These are phyloP conservation scores for Paulownia fortunei DNA, from an alignment of 257 asterid genomes.

Conservation along the genomic window DNA sequence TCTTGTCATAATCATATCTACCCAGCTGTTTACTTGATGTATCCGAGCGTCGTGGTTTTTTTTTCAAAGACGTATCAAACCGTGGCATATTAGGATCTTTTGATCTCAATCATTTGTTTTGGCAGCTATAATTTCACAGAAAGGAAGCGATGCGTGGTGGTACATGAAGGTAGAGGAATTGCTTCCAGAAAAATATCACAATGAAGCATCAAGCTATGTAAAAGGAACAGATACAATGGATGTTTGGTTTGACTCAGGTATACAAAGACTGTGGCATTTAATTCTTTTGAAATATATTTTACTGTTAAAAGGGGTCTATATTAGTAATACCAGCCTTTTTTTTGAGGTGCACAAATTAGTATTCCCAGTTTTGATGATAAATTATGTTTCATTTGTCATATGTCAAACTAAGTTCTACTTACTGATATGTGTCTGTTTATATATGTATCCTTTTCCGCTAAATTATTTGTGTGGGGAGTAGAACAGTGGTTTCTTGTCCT, in stretches of 20 bases:
- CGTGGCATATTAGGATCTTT: conserved; percentile 11
- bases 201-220: conserved; percentile 70
- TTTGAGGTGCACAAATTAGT: background rate
- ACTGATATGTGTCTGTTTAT: background rate
- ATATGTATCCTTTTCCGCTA: background rate
- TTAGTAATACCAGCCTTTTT: conserved; percentile 13
- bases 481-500: background rate
- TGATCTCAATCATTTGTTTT: conserved; percentile 29
- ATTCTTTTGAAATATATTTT: background rate
- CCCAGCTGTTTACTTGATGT: background rate
- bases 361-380: conserved; percentile 4
- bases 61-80: background rate
- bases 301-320: background rate
- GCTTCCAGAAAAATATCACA: conserved; percentile 86
- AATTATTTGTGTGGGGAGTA: background rate
- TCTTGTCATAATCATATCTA: background rate
- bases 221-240: conserved; percentile 98
- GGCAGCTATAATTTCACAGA: conserved; percentile 88
- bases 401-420: background rate
- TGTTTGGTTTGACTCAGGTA: conserved; percentile 99
- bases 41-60: background rate
- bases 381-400: conserved; percentile 2
- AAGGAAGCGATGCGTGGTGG: conserved; percentile 99
- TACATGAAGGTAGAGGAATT: conserved; percentile 90
- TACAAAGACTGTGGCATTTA: conserved; percentile 9